Percentiles rank a stretch among this genome's conserved stretches.
phyloP scores from a whole-genome alignment of 225 moss, liverwort and hornwort genomes.

The Sphagnum contortum region DNA sequence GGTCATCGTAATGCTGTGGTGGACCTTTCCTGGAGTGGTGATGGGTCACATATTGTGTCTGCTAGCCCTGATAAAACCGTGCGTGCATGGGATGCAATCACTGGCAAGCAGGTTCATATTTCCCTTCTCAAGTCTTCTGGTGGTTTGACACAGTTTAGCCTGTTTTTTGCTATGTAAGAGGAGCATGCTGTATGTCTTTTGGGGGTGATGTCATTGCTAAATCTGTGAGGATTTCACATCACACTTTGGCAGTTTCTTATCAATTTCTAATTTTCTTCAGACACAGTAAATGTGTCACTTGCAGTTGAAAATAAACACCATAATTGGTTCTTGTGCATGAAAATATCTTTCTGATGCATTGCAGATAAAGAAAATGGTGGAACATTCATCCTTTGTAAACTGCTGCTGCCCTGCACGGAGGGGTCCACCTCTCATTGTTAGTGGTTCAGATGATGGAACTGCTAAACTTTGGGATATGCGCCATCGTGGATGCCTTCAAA shows the following conservation, averaged over 20 bases:
- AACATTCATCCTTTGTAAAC: conserved; percentile 85
- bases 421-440: conserved; percentile 86
- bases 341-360: neutral
- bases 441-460: conserved; percentile 94
- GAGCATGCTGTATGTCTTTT: too few species aligned
- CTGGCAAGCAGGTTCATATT: conserved; percentile 61
- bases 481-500: conserved; percentile 82
- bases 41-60: conserved; percentile 88
- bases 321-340: too few species aligned
- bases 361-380: conserved; percentile 96
- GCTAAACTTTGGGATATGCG: conserved; percentile 99
- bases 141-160: too few species aligned
- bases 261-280: too few species aligned
- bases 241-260: too few species aligned
- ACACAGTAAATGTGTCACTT: too few species aligned
- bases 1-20: conserved; percentile 90
- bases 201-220: too few species aligned
- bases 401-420: conserved; percentile 79
- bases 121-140: neutral
- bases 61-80: conserved; percentile 97
- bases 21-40: conserved; percentile 86
- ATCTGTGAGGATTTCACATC: too few species aligned
- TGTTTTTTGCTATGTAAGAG: too few species aligned
- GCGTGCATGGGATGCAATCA: conserved; percentile 92
- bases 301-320: too few species aligned